phyloP scores from a whole-genome alignment of 2,329 filamentous ascomycete species.

The Aspergillus sp. region DNA sequence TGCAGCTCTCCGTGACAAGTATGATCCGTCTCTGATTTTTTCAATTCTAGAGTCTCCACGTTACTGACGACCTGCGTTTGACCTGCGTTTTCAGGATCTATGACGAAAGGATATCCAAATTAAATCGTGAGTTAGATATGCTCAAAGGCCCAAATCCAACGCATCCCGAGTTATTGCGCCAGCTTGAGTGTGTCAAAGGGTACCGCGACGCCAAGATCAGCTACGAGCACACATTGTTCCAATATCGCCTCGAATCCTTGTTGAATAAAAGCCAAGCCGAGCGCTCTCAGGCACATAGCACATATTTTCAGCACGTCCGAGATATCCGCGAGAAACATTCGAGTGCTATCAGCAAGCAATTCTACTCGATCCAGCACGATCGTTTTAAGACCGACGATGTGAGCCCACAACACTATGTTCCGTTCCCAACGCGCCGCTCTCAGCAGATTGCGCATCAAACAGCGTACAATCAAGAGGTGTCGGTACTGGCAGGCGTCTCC shows the following conservation, averaged over 20 bases:
- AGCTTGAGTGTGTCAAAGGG: constrained; percentile 82
- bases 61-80: constrained; percentile 13
- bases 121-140: constrained; percentile 68
- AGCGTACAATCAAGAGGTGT: constrained; percentile 93
- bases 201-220: constrained; percentile 77
- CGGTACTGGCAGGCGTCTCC: constrained; percentile 82
- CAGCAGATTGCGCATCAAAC: constrained; percentile 82
- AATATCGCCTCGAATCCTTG: constrained; percentile 72
- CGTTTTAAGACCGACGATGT: constrained; percentile 75
- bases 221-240: constrained; percentile 70
- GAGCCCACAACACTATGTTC: constrained; percentile 76
- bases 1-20: constrained; percentile 71
- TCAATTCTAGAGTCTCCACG: background rate
- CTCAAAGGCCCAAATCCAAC: constrained; percentile 60
- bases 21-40: constrained; percentile 21
- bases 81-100: constrained; percentile 63
- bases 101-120: constrained; percentile 79
- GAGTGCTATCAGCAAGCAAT: constrained; percentile 79
- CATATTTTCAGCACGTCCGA: constrained; percentile 84
- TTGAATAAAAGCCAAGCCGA: constrained; percentile 75
- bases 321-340: constrained; percentile 79
- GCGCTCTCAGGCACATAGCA: constrained; percentile 80
- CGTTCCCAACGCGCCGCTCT: constrained; percentile 73
- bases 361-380: constrained; percentile 90
- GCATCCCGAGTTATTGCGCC: constrained; percentile 89